Conservation (phyloP, 345 rosid species). For the Sisymbrium irio region DNA sequence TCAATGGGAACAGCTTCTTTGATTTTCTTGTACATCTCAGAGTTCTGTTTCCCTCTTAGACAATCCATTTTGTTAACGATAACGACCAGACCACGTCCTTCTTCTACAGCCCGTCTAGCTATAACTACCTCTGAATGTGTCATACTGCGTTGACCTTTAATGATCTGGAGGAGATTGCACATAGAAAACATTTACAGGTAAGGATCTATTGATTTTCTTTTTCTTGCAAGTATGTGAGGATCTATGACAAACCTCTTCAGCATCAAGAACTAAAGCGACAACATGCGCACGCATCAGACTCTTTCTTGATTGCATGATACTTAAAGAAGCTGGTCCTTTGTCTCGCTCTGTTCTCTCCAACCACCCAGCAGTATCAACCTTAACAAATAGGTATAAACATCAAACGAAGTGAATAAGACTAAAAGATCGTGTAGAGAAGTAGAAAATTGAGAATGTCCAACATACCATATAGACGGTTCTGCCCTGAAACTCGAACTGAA, state of each 20-base stretch:
- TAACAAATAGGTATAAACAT: slow-evolving; percentile 14
- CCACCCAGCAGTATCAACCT: slow-evolving; percentile 99
- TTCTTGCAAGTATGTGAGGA: neutral
- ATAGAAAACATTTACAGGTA: neutral
- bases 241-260: slow-evolving; percentile 76
- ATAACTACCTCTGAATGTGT: slow-evolving; percentile 95
- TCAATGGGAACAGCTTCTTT: slow-evolving; percentile 90
- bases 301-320: slow-evolving; percentile 92
- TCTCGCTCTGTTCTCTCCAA: slow-evolving; percentile 76
- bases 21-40: slow-evolving; percentile 55
- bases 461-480: slow-evolving; percentile 82
- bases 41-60: slow-evolving; percentile 58
- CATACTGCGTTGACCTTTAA: slow-evolving; percentile 72
- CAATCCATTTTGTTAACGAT: slow-evolving; percentile 96
- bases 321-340: slow-evolving; percentile 91
- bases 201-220: neutral
- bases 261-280: slow-evolving; percentile 88
- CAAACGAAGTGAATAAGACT: neutral
- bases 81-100: slow-evolving; percentile 90
- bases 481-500: slow-evolving; percentile 71
- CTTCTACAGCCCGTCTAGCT: slow-evolving; percentile 91
- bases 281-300: slow-evolving; percentile 94
- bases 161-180: slow-evolving; percentile 47
- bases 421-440: neutral
- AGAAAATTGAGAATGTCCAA: neutral